A percentile compares a stretch with the other conserved stretches of the same genome.
Conservation (phyloP, 176 grass and related monocot species). For the Cenchrus americanus region DNA sequence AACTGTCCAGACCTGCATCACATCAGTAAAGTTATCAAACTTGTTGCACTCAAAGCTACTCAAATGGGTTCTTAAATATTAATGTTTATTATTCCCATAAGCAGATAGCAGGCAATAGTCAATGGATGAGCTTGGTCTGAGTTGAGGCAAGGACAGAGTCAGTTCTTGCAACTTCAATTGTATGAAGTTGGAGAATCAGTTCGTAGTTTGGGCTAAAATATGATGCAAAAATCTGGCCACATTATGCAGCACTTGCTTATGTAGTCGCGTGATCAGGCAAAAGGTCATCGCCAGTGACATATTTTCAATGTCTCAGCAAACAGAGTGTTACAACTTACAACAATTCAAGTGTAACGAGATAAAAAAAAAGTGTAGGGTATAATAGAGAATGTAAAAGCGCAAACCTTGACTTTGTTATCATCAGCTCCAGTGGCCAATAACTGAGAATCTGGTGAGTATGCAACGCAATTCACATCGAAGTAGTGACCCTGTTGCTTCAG, state of each 20-base stretch:
- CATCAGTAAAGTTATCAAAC: constrained; percentile 11
- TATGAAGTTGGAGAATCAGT: background rate
- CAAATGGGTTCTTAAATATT: background rate
- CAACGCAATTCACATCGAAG: constrained; percentile 94
- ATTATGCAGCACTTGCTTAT: background rate
- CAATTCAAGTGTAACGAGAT: background rate
- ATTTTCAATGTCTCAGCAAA: background rate
- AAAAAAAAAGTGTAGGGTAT: background rate
- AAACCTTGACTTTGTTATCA: constrained; percentile 98
- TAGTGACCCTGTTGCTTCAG: constrained; percentile 98
- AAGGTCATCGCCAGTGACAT: background rate
- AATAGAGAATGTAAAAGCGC: background rate
- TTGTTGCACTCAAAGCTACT: background rate
- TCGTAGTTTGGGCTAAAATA: background rate
- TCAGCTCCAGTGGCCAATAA: constrained; percentile 94
- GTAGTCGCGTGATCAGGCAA: background rate
- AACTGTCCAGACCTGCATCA: constrained; percentile 89
- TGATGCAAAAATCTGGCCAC: background rate
- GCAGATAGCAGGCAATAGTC: background rate
- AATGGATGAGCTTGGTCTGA: background rate
- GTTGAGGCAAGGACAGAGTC: background rate
- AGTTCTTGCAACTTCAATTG: background rate
- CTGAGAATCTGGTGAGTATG: constrained; percentile 95
- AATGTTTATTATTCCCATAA: background rate
- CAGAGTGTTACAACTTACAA: background rate